Evolutionary conservation across 768 basidiomycete species (phyloP), one percentile per base, ranked within the genome.

Genomic region (Lactifluus echinatus): DNA sequence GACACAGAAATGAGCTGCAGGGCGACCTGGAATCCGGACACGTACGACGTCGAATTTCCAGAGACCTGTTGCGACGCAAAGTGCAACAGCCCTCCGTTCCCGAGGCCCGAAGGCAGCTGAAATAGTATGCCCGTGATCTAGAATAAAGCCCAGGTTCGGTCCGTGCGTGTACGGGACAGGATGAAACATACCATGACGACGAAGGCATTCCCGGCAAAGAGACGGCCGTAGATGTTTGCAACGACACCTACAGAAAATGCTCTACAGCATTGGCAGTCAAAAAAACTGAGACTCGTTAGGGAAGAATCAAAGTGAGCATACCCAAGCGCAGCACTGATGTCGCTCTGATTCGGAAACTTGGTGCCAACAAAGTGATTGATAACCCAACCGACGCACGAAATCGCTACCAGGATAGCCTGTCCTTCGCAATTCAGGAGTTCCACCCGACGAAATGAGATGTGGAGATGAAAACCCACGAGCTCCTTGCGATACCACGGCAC

Each of bases 101-200:
- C 82, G 11, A 93, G 77, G 37, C 89, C 90, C 8, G 86, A 87
- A 0, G 89, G 90, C 1, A 93, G 77, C 71, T 93, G 91, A 73
- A 92, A 87, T 15, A 92, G 75, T 47, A 93, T 87, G 23, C 86
- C 89, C 0, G 85, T 87, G 61, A 88, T 84, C 77, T 72, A 49
- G 1, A 34, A 12, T 12, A 2, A 33, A 39, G 8, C 7, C 34
- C n/a, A 45, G 33, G 24, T 23, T 28, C 34, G 14, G n/a, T 34
- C 21, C 12, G 26, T 47, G 19, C 3, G 44, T 23, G 31, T 17
- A 17, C 26, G 23, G 23, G 37, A 52, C 15, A 3, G 34, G 36
- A 26, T 46, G 12, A 4, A 14, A 69, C 77, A 34, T 42, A 88
- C 87, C 82, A 90, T 89, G 57, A 92, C 81, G 21, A 89, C 86